Percentiles rank a stretch among this genome's conserved stretches.
phyloP scores from a whole-genome alignment of 202 grass and related monocot species.

The Carex arenaria region DNA sequence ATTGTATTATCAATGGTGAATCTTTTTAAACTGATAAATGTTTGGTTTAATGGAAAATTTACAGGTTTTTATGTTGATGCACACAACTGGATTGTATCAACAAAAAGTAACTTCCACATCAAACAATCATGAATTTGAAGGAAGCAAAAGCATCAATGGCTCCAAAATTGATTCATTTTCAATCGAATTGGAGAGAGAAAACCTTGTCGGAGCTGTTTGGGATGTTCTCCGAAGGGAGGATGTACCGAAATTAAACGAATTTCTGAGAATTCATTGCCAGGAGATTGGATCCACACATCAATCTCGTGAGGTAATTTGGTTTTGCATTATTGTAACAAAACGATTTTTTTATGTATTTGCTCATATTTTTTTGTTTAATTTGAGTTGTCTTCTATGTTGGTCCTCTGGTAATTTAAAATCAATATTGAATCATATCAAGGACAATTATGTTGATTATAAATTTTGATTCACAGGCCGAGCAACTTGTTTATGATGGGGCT shows the following conservation, averaged over 20 bases:
- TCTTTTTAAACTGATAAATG: not conserved
- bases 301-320: constrained; percentile 50
- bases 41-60: constrained; percentile 5
- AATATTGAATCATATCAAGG: constrained; percentile 11
- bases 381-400: not conserved
- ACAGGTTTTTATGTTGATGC: constrained; percentile 96
- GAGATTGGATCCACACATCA: constrained; percentile 45
- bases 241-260: constrained; percentile 82
- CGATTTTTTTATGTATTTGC: constrained; percentile 4
- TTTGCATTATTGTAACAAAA: constrained; percentile 11
- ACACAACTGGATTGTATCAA: constrained; percentile 54
- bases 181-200: constrained; percentile 28
- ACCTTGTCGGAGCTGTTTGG: constrained; percentile 61
- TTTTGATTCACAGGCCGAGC: constrained; percentile 34
- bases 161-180: constrained; percentile 19
- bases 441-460: constrained; percentile 28
- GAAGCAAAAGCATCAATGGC: constrained; percentile 12
- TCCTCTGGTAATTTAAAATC: constrained; percentile 13
- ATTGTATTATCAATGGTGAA: not conserved
- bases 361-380: not conserved
- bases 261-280: constrained; percentile 54
- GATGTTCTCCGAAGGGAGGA: constrained; percentile 89
- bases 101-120: constrained; percentile 10
- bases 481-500: constrained; percentile 74
- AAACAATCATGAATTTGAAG: constrained; percentile 23